Conservation (phyloP, 2,329 filamentous ascomycete species). For the Xylaria sp. region DNA sequence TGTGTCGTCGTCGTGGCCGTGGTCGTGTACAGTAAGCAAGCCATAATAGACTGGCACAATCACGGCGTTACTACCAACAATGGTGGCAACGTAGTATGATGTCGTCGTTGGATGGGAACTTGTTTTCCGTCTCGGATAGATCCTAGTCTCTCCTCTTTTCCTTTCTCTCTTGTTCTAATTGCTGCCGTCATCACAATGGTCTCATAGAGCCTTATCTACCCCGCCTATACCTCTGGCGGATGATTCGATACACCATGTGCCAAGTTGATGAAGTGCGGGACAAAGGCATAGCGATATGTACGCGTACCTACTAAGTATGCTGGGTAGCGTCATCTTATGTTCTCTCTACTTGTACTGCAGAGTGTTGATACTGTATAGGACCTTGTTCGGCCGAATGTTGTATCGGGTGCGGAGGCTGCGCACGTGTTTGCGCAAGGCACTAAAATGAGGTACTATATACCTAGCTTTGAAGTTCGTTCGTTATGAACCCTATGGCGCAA, state of each 20-base stretch:
- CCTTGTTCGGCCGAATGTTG: conserved; percentile 19
- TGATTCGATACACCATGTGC: conserved; percentile 8
- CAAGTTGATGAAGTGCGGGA: conserved; percentile 19
- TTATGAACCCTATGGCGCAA: conserved; percentile 8
- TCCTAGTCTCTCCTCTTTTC: conserved; percentile 8
- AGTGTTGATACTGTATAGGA: neutral
- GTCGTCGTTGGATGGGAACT: conserved; percentile 15
- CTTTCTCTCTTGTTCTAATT: neutral
- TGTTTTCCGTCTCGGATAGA: conserved; percentile 23
- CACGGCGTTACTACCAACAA: conserved; percentile 12
- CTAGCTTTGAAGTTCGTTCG: neutral
- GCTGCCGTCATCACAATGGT: neutral
- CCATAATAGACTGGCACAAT: conserved; percentile 19
- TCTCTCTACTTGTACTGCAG: neutral
- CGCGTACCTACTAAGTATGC: neutral
- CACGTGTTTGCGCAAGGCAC: conserved; percentile 26
- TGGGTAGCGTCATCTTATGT: neutral
- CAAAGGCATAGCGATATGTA: conserved; percentile 5
- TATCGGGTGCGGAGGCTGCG: conserved; percentile 28
- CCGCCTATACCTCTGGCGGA: conserved; percentile 10
- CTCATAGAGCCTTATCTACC: conserved; percentile 26
- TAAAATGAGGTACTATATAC: neutral
- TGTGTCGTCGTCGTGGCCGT: neutral
- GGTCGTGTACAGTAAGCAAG: conserved; percentile 34
- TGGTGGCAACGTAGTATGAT: conserved; percentile 30